These are phyloP conservation scores for Gentiana dahurica DNA, from an alignment of 257 asterid species.

Conservation along the genomic window DNA sequence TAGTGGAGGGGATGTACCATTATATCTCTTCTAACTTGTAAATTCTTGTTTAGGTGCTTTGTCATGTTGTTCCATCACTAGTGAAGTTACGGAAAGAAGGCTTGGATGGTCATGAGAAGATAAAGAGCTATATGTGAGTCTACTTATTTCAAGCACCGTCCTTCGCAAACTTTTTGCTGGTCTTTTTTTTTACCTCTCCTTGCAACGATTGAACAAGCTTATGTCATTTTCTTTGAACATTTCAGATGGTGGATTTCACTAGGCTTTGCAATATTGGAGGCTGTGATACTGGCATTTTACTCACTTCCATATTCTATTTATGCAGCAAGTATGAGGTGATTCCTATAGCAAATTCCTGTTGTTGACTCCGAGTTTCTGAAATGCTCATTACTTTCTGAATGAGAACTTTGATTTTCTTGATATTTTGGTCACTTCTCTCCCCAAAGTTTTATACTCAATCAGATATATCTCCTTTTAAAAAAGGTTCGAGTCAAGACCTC, in stretches of 20 bases:
- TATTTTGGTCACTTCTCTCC: not conserved
- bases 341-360: not conserved
- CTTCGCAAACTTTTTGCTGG: conserved; percentile 20
- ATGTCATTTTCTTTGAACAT: conserved; percentile 23
- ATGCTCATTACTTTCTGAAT: too few species aligned
- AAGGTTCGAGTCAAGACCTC: too few species aligned
- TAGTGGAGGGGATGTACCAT: not conserved
- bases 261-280: conserved; percentile 79
- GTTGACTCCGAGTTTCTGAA: too few species aligned
- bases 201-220: not conserved
- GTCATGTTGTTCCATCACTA: conserved; percentile 77
- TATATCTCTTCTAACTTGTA: not conserved
- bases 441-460: not conserved
- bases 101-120: conserved; percentile 98
- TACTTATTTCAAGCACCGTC: conserved; percentile 76
- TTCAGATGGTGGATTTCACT: conserved; percentile 98
- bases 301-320: conserved; percentile 90
- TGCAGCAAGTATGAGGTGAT: conserved; percentile 89
- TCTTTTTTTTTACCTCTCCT: not conserved
- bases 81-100: conserved; percentile 99
- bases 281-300: conserved; percentile 61
- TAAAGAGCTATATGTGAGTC: conserved; percentile 99
- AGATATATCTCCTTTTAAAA: too few species aligned
- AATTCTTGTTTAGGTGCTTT: conserved; percentile 51
- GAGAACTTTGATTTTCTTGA: not conserved